These are phyloP conservation scores for Ambrosia artemisiifolia DNA, from an alignment of 129 eudicot genomes.

Conservation along the genomic window DNA sequence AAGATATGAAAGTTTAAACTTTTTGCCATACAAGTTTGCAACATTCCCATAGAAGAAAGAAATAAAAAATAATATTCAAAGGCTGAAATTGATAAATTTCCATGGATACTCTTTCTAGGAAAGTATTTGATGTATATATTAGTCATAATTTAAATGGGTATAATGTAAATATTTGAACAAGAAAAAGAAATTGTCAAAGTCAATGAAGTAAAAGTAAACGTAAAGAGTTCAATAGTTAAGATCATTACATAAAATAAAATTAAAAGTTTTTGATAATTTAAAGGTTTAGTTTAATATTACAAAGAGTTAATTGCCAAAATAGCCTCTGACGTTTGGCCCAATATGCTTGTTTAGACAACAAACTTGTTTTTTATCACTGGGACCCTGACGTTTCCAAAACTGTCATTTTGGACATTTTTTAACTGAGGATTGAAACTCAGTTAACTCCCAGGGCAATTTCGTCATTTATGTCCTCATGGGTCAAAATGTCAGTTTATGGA, in stretches of 20 bases:
- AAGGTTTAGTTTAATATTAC: too few species aligned
- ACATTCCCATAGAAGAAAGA: neutral
- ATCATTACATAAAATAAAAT: neutral
- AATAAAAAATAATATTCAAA: neutral
- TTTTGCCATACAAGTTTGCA: neutral
- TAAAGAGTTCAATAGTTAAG: neutral
- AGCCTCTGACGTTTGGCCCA: too few species aligned
- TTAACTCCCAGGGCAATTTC: too few species aligned
- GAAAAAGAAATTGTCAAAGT: neutral
- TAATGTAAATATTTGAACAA: neutral
- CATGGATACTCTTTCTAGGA: neutral
- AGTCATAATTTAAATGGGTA: neutral
- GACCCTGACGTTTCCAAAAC: too few species aligned
- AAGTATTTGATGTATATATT: neutral
- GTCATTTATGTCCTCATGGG: too few species aligned
- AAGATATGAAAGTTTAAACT: neutral
- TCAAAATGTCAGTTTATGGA: too few species aligned
- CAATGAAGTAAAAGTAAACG: slow-evolving; percentile 11
- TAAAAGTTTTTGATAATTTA: too few species aligned
- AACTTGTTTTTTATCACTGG: too few species aligned
- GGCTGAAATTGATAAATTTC: neutral
- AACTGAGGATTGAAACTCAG: too few species aligned
- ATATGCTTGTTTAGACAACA: too few species aligned
- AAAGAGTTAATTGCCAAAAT: too few species aligned
- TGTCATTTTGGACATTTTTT: too few species aligned